phyloP scores from a whole-genome alignment of 768 basidiomycete genomes.

The Psilocybe tampanensis region DNA sequence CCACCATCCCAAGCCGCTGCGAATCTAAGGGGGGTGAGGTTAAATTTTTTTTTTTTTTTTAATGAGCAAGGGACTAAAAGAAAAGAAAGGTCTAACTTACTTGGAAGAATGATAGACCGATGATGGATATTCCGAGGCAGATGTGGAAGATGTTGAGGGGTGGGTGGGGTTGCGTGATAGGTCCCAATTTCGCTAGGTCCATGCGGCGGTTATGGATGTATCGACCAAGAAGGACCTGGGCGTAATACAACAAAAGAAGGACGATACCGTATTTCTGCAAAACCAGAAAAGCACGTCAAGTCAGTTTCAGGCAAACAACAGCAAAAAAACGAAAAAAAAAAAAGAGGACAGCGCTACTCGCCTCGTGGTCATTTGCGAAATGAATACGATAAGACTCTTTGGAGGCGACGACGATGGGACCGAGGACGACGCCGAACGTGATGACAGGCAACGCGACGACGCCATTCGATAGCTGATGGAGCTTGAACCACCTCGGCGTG shows the following conservation, averaged over 20 bases:
- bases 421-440: slow-evolving; percentile 49
- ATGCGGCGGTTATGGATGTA: slow-evolving; percentile 46
- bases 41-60: no score
- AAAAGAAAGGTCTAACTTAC: no score
- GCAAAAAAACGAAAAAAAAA: not conserved
- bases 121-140: slow-evolving; percentile 47
- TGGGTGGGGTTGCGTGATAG: slow-evolving; percentile 41
- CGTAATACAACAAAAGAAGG: slow-evolving; percentile 50
- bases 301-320: no score
- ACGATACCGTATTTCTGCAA: slow-evolving; percentile 53
- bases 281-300: no score
- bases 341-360: no score
- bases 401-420: slow-evolving; percentile 45
- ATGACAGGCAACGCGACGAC: slow-evolving; percentile 51
- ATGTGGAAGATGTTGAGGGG: slow-evolving; percentile 61
- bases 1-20: slow-evolving; percentile 51
- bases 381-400: slow-evolving; percentile 40
- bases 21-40: no score
- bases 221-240: slow-evolving; percentile 54
- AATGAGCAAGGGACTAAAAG: no score
- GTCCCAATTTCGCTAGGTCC: slow-evolving; percentile 30
- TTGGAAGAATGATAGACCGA: slow-evolving; percentile 55
- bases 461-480: slow-evolving; percentile 54
- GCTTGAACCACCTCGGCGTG: slow-evolving; percentile 56
- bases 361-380: slow-evolving; percentile 53